These are phyloP conservation scores for Clarireedia homoeocarpa DNA, from an alignment of 2,329 filamentous ascomycete species.

Conservation along the genomic window DNA sequence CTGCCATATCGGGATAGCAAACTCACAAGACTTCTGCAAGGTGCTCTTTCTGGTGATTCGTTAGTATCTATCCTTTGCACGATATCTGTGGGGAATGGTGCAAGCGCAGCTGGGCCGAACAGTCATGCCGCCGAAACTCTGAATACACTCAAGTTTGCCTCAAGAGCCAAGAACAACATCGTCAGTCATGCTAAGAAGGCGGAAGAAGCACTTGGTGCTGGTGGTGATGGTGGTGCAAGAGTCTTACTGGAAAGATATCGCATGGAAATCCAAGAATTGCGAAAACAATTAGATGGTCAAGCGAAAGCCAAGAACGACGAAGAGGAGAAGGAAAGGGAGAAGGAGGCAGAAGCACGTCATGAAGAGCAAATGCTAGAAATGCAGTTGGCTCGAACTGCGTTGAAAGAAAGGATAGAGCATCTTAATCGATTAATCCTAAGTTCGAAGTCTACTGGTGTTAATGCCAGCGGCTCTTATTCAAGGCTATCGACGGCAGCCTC, in stretches of 20 bases:
- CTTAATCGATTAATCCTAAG: slow-evolving; percentile 90
- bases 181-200: slow-evolving; percentile 94
- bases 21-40: slow-evolving; percentile 84
- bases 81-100: slow-evolving; percentile 76
- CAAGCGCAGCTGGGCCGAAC: slow-evolving; percentile 61
- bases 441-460: slow-evolving; percentile 93
- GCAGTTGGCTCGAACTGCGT: slow-evolving; percentile 87
- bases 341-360: slow-evolving; percentile 77
- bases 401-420: slow-evolving; percentile 97
- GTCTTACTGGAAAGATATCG: slow-evolving; percentile 89
- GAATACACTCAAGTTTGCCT: slow-evolving; percentile 95
- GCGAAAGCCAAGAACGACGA: slow-evolving; percentile 60
- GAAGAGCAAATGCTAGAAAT: slow-evolving; percentile 98
- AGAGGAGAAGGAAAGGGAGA: slow-evolving; percentile 65
- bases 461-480: slow-evolving; percentile 64
- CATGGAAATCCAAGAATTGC: slow-evolving; percentile 58
- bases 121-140: slow-evolving; percentile 81
- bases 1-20: slow-evolving; percentile 97
- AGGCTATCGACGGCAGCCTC: slow-evolving; percentile 43
- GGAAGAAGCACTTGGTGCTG: slow-evolving; percentile 69
- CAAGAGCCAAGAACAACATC: slow-evolving; percentile 94
- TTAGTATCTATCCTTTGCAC: slow-evolving; percentile 97
- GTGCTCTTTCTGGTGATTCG: slow-evolving; percentile 85
- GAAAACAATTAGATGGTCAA: slow-evolving; percentile 74
- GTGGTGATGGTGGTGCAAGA: slow-evolving; percentile 77